Conservation (phyloP, 352 stramenopile genomes). For the Pythium folliculosum region DNA sequence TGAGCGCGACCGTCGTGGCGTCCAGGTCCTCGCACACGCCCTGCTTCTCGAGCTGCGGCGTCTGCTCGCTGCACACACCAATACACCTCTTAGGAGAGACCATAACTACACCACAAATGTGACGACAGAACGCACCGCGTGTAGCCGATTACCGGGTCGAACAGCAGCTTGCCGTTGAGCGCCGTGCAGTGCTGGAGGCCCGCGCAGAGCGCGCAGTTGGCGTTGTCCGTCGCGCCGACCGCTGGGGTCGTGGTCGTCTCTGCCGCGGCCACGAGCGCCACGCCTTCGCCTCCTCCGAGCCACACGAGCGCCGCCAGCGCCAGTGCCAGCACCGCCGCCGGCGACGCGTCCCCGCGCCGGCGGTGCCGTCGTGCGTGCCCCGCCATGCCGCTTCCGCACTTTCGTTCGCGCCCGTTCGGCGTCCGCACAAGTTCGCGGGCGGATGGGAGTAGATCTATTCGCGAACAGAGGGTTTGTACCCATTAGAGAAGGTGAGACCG, state of each 20-base stretch:
- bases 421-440: neutral
- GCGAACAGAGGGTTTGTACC: neutral
- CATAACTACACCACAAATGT: no score
- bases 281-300: neutral
- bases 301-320: slow-evolving; percentile 2
- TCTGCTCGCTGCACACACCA: slow-evolving; percentile 37
- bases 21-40: slow-evolving; percentile 76
- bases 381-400: neutral
- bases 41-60: slow-evolving; percentile 66
- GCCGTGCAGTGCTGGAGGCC: slow-evolving; percentile 63
- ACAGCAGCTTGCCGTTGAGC: slow-evolving; percentile 71
- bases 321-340: neutral
- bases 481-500: neutral
- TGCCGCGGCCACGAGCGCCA: neutral
- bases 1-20: slow-evolving; percentile 56
- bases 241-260: no score
- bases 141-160: slow-evolving; percentile 66
- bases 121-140: slow-evolving; percentile 58
- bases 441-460: slow-evolving; percentile 4
- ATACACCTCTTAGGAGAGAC: neutral
- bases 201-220: slow-evolving; percentile 48
- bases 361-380: neutral
- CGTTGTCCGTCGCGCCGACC: slow-evolving; percentile 42
- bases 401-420: slow-evolving; percentile 1
- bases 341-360: neutral